Evolutionary conservation across 2,329 filamentous ascomycete genomes (phyloP).

Genomic region (Lizonia empirigonia): DNA sequence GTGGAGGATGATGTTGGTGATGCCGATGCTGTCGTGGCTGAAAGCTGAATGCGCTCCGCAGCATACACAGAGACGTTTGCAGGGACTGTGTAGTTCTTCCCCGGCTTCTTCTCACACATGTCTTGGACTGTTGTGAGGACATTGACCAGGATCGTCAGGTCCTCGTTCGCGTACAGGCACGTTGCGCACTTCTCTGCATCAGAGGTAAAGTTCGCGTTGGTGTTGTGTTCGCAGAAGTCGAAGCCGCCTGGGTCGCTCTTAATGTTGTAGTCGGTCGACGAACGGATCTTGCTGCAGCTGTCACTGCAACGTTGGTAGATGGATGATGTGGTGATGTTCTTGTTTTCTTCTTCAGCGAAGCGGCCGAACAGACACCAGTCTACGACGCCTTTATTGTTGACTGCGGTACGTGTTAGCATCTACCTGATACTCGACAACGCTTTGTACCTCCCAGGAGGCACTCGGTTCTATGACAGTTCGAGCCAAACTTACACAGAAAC

Average conservation of each 20-base stretch:
- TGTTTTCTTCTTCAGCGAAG: conserved; percentile 22
- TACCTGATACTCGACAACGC: no score
- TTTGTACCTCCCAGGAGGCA: not conserved
- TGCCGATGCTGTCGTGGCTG: not conserved
- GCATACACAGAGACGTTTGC: conserved; percentile 22
- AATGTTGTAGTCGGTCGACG: conserved; percentile 23
- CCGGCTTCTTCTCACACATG: conserved; percentile 27
- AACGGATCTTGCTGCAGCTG: conserved; percentile 22
- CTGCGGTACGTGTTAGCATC: conserved; percentile 7
- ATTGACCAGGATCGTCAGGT: conserved; percentile 28
- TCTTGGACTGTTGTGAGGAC: conserved; percentile 23
- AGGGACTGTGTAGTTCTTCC: conserved; percentile 18
- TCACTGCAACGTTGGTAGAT: conserved; percentile 24
- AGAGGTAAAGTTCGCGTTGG: conserved; percentile 23
- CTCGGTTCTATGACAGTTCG: no score
- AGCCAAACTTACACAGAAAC: conserved; percentile 32
- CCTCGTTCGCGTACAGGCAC: conserved; percentile 21
- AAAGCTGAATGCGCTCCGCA: conserved; percentile 19
- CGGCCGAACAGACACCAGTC: conserved; percentile 31
- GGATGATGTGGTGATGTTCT: conserved; percentile 16
- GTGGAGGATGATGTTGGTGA: conserved; percentile 1
- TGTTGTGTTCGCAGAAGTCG: conserved; percentile 24
- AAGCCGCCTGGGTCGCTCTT: conserved; percentile 19
- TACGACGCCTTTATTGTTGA: conserved; percentile 26
- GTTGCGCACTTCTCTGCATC: conserved; percentile 21